Base-by-base conservation (phyloP, 2,329 filamentous ascomycete species). In the Capronia epimyces region DNA sequence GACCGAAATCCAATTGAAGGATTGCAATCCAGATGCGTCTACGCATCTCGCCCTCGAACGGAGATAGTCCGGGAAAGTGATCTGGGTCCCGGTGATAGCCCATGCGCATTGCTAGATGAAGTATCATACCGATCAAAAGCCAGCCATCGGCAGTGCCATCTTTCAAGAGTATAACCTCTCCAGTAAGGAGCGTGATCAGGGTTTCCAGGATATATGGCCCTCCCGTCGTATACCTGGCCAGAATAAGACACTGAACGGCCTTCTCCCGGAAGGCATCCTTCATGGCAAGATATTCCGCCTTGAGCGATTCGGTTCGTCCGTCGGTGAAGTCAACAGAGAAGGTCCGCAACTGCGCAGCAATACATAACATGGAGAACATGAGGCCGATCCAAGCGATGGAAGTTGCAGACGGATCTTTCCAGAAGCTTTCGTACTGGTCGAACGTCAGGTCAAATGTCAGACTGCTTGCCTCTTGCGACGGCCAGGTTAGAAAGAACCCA, bases 91-190 rank as follows among this genome's bases (percentile, higher is more conserved):
- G 72, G 63, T 82, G 80, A 54, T 81, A 75, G 2, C 80, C 79
- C 73, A 80, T 80, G 20, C 77, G 71, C 75, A 82, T 79, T 2
- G 79, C 78, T 18, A 82, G 64, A 10, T 77, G 71, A 18, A 80
- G 74, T 20, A 79, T 75, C 47, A 80, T 71, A 13, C 76, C 73
- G 15, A n/a, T 18, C 8, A 37, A 15, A 3, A 77, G 71, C 49
- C 80, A 68, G 16, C n/a, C n/a, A n/a, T n/a, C n/a, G n/a, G n/a
- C n/a, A n/a, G n/a, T n/a, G n/a, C n/a, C n/a, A n/a, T n/a, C n/a
- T n/a, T n/a, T n/a, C n/a, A n/a, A n/a, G n/a, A n/a, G n/a, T n/a
- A n/a, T n/a, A n/a, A n/a, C n/a, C n/a, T n/a, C n/a, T n/a, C n/a
- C n/a, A n/a, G n/a, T n/a, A n/a, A n/a, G n/a, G n/a, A n/a, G n/a